Evolutionary conservation across 2,329 filamentous ascomycete genomes (phyloP).

Genomic region (Helminthosporium solani): DNA sequence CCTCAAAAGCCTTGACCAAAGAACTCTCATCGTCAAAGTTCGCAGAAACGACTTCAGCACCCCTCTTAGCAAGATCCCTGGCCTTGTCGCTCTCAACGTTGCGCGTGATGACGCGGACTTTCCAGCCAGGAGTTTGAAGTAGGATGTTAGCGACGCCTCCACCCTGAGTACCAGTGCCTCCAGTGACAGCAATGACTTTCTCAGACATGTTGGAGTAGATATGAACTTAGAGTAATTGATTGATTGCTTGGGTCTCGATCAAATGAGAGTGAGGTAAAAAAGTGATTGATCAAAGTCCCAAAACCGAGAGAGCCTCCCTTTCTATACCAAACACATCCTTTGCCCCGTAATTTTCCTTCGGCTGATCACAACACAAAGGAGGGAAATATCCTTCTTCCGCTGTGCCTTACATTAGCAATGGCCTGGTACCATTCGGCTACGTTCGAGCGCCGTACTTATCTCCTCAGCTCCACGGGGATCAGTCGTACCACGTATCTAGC

Average conservation of each 20-base stretch:
- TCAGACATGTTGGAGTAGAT: neutral
- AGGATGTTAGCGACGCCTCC: constrained; percentile 18
- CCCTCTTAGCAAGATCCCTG: constrained; percentile 15
- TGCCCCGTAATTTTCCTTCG: too few species aligned
- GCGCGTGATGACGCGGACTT: constrained; percentile 25
- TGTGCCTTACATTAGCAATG: too few species aligned
- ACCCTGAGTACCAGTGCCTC: constrained; percentile 22
- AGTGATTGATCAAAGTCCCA: too few species aligned
- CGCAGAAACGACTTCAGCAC: constrained; percentile 14
- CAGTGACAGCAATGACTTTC: constrained; percentile 16
- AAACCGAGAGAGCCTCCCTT: too few species aligned
- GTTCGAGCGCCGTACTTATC: too few species aligned
- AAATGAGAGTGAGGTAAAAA: too few species aligned
- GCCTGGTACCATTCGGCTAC: too few species aligned
- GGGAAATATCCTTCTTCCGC: too few species aligned
- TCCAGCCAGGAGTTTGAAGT: constrained; percentile 20
- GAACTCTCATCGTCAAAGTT: constrained; percentile 13
- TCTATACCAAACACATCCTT: too few species aligned
- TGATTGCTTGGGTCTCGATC: neutral
- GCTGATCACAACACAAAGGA: too few species aligned
- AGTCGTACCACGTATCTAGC: too few species aligned
- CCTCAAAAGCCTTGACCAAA: constrained; percentile 13
- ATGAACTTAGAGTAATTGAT: neutral
- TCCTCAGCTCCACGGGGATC: too few species aligned
- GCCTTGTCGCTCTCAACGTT: constrained; percentile 21